Evolutionary conservation across 495 filamentous ascomycete species (phyloP).

Genomic region (Jackrogersella multiformis): DNA sequence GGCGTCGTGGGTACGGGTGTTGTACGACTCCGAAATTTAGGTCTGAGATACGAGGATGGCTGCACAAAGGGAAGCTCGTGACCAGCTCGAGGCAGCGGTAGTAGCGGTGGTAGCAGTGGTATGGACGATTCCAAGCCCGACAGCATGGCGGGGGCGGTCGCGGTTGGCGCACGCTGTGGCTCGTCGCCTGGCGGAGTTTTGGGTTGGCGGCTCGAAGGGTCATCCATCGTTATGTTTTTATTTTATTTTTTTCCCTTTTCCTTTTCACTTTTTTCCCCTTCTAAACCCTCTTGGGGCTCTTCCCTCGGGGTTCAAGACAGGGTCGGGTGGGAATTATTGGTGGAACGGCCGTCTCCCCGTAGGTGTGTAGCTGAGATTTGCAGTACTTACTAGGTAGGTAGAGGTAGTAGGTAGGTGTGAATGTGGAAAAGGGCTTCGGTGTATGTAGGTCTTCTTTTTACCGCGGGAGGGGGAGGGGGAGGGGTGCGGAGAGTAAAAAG

Average conservation of each 20-base stretch:
- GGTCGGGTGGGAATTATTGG: conserved; percentile 28
- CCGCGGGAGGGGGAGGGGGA: conserved; percentile 11
- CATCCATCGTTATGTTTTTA: conserved; percentile 32
- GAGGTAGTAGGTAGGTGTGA: too few relatives aligned
- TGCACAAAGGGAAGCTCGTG: conserved; percentile 72
- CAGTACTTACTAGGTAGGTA: too few relatives aligned
- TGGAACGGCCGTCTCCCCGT: conserved; percentile 33
- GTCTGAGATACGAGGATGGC: conserved; percentile 87
- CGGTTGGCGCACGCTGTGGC: conserved; percentile 42
- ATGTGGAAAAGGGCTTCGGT: conserved; percentile 32
- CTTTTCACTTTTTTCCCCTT: conserved; percentile 6
- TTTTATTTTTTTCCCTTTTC: conserved; percentile 7
- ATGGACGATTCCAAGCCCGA: conserved; percentile 38
- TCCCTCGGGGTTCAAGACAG: conserved; percentile 13
- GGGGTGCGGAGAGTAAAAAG: conserved; percentile 40
- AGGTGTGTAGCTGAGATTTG: conserved; percentile 31
- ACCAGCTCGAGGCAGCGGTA: conserved; percentile 46
- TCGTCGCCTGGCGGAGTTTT: conserved; percentile 36
- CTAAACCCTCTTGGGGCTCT: conserved; percentile 14
- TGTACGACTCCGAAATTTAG: conserved; percentile 62
- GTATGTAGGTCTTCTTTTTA: conserved; percentile 13
- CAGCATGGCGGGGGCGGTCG: conserved; percentile 37
- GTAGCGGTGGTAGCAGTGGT: conserved; percentile 34
- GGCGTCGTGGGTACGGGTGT: conserved; percentile 60
- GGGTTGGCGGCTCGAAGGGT: conserved; percentile 36